Percentiles rank a stretch among this genome's conserved stretches.
Conservation (phyloP, 2,329 filamentous ascomycete species). For the Paraconiothyrium brasiliense region DNA sequence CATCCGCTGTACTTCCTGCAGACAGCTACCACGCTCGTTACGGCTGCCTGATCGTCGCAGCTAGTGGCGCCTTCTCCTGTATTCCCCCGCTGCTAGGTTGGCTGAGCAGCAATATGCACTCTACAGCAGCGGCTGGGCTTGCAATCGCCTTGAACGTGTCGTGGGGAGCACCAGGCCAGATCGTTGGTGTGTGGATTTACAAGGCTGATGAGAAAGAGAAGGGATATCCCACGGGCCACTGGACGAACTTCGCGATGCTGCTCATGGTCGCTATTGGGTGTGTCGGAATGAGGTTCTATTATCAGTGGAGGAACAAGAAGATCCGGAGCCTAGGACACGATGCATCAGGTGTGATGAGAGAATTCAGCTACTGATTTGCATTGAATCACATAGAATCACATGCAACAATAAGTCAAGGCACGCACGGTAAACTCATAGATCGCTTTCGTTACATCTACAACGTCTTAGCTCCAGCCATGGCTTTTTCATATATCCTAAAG, state of each 20-base stretch:
- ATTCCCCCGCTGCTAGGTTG: constrained; percentile 77
- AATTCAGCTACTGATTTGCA: constrained; percentile 12
- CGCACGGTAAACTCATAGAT: not conserved
- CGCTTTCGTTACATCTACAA: not conserved
- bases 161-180: constrained; percentile 74
- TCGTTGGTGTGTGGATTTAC: constrained; percentile 79
- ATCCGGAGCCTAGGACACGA: constrained; percentile 4
- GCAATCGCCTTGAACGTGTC: constrained; percentile 77
- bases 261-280: constrained; percentile 16
- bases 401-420: not conserved
- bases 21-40: constrained; percentile 70
- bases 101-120: constrained; percentile 73
- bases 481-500: not conserved
- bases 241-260: constrained; percentile 59
- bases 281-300: constrained; percentile 15
- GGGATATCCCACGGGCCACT: constrained; percentile 77
- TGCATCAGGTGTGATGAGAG: not conserved
- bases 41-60: constrained; percentile 73
- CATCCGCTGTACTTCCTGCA: constrained; percentile 70
- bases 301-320: constrained; percentile 12
- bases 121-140: constrained; percentile 71
- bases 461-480: not conserved
- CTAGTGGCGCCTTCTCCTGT: constrained; percentile 72
- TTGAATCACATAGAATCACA: not conserved
- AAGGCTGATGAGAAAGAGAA: constrained; percentile 66